phyloP scores from a whole-genome alignment of 148 eudicot species.

The Salicornia ramosissima region DNA sequence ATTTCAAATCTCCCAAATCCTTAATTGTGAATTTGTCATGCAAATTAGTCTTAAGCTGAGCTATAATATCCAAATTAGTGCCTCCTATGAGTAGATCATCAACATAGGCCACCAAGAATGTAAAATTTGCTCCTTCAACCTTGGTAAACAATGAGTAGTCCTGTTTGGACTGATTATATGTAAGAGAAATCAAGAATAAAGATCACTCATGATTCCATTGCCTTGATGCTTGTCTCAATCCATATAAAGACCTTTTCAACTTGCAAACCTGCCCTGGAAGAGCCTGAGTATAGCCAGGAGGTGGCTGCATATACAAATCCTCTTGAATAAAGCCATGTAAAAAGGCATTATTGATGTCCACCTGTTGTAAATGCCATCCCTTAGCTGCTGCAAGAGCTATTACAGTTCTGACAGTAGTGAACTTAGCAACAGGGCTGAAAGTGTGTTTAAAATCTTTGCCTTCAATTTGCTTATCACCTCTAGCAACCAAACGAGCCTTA shows the following conservation, averaged over 20 bases:
- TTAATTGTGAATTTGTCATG: not conserved
- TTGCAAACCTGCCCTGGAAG: not conserved
- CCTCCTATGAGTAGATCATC: not conserved
- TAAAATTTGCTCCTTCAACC: not conserved
- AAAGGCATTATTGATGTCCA: not conserved
- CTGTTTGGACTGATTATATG: not conserved
- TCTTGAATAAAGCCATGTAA: not conserved
- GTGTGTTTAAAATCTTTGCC: not conserved
- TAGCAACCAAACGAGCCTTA: not conserved
- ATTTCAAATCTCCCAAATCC: not conserved
- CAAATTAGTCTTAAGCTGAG: not conserved
- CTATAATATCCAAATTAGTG: not conserved
- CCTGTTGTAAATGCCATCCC: not conserved
- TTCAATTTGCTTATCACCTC: not conserved
- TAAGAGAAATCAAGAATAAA: no score
- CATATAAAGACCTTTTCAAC: not conserved
- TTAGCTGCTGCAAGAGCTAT: not conserved
- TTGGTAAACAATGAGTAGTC: not conserved
- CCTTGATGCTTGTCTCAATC: not conserved
- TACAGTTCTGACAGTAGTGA: not conserved
- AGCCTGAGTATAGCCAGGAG: not conserved
- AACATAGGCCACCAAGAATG: not conserved
- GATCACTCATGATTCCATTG: not conserved
- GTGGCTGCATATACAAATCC: not conserved
- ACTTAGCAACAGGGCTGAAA: not conserved